Conservation (phyloP, 805 yeast species). For the Candida nanaspora region DNA sequence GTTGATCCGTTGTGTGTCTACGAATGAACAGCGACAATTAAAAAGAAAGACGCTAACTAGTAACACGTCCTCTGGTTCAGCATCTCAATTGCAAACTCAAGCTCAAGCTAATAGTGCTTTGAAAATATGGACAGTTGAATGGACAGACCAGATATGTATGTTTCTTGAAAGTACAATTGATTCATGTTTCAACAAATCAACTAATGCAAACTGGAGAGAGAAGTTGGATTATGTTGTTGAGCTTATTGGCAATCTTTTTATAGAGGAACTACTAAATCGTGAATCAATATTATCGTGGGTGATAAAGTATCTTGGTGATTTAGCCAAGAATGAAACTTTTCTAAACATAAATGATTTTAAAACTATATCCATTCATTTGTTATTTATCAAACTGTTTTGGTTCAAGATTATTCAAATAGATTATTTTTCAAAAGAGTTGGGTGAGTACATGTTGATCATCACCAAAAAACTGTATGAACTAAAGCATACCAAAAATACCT, state of each 20-base stretch:
- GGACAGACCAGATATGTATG: constrained; percentile 80
- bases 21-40: constrained; percentile 61
- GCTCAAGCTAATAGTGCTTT: constrained; percentile 27
- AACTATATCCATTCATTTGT: constrained; percentile 26
- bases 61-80: constrained; percentile 2
- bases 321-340: constrained; percentile 9
- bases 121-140: constrained; percentile 67
- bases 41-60: constrained; percentile 34
- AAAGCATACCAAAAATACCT: constrained; percentile 1
- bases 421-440: constrained; percentile 54
- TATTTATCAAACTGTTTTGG: constrained; percentile 68
- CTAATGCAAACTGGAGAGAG: constrained; percentile 29
- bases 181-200: constrained; percentile 25
- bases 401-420: constrained; percentile 49
- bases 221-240: constrained; percentile 55
- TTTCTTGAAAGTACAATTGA: constrained; percentile 46
- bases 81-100: constrained; percentile 3
- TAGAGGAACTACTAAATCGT: constrained; percentile 61
- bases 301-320: constrained; percentile 38
- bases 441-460: constrained; percentile 44
- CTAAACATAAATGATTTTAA: constrained; percentile 14
- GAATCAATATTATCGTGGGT: constrained; percentile 58
- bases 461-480: constrained; percentile 14
- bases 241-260: constrained; percentile 56
- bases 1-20: constrained; percentile 83